These are phyloP conservation scores for Botrytis byssoidea DNA, from an alignment of 2,329 filamentous ascomycete species.

Conservation along the genomic window DNA sequence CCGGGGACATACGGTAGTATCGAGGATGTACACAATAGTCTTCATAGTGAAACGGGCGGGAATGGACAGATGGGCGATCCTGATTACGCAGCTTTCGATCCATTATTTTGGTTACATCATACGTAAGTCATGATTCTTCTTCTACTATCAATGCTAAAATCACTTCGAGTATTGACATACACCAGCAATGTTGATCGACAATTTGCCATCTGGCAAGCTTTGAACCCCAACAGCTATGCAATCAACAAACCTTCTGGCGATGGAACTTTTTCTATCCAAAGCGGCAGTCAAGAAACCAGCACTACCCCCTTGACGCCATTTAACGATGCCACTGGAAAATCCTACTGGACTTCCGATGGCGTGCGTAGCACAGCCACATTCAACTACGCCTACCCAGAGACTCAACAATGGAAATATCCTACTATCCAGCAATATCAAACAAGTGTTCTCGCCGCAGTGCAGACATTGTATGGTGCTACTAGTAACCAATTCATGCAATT, in stretches of 20 bases:
- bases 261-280: constrained; percentile 59
- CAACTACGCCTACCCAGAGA: constrained; percentile 74
- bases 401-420: constrained; percentile 37
- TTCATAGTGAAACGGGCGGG: constrained; percentile 56
- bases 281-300: constrained; percentile 53
- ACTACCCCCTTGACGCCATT: constrained; percentile 67
- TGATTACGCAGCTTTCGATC: constrained; percentile 74
- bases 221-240: constrained; percentile 69
- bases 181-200: constrained; percentile 66
- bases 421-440: constrained; percentile 26
- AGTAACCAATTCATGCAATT: constrained; percentile 24
- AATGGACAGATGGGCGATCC: constrained; percentile 68
- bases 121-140: constrained; percentile 21
- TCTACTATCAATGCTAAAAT: not conserved
- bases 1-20: constrained; percentile 39
- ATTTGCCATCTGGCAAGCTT: constrained; percentile 72
- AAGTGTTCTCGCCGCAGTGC: constrained; percentile 24
- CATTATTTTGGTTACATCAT: constrained; percentile 47
- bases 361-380: constrained; percentile 46
- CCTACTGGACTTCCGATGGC: constrained; percentile 28
- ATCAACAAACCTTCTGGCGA: constrained; percentile 53
- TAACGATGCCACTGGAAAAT: constrained; percentile 44
- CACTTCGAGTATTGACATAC: not conserved
- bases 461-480: constrained; percentile 29
- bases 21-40: constrained; percentile 61